phyloP scores from a whole-genome alignment of 2,329 filamentous ascomycete genomes.

The Arthrobotrys conoides region DNA sequence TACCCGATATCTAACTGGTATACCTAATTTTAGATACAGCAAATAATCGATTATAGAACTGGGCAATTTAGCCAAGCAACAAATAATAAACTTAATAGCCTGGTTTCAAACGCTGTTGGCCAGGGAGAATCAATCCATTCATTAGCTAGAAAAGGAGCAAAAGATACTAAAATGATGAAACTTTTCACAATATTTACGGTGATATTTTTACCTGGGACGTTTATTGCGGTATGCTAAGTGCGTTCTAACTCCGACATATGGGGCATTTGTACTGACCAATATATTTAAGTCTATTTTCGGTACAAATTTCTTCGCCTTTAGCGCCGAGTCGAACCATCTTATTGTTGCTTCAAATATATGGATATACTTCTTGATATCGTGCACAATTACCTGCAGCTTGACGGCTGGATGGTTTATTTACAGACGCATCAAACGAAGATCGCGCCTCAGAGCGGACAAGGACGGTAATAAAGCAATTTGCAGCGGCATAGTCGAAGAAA shows the following conservation, averaged over 20 bases:
- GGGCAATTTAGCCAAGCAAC: conserved; percentile 9
- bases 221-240: conserved; percentile 31
- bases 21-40: conserved; percentile 27
- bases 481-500: background rate
- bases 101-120: conserved; percentile 4
- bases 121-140: conserved; percentile 7
- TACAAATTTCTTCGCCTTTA: conserved; percentile 47
- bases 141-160: conserved; percentile 4
- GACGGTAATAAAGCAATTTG: background rate
- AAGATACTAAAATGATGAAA: conserved; percentile 14
- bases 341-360: conserved; percentile 41
- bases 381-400: conserved; percentile 10
- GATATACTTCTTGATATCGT: conserved; percentile 53
- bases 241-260: background rate
- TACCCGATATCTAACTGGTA: background rate
- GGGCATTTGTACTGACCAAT: background rate
- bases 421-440: background rate
- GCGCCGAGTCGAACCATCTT: conserved; percentile 28
- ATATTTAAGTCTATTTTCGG: conserved; percentile 36
- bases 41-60: conserved; percentile 27
- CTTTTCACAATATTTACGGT: conserved; percentile 19
- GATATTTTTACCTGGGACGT: conserved; percentile 39
- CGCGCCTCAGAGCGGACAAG: background rate
- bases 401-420: conserved; percentile 24
- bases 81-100: background rate